Conservation (phyloP, 306 rosid genomes). For the Betula pendula region DNA sequence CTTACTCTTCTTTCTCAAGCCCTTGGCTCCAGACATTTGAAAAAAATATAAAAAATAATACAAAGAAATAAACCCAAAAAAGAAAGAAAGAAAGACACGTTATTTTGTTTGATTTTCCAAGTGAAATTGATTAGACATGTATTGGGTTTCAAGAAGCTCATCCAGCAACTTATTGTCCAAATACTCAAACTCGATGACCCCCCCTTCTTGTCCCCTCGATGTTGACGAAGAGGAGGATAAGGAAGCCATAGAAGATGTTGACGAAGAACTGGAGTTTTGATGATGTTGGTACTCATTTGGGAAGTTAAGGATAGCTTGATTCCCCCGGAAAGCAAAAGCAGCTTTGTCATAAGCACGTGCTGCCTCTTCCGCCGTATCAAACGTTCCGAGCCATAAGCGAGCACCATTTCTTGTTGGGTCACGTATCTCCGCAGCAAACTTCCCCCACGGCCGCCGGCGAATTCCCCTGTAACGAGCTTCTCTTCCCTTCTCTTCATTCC, state of each 20-base stretch:
- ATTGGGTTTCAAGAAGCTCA: conserved; percentile 51
- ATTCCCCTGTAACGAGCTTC: conserved; percentile 70
- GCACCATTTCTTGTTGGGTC: conserved; percentile 85
- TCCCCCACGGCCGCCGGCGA: conserved; percentile 88
- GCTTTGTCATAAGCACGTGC: conserved; percentile 31
- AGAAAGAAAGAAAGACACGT: too few relatives aligned
- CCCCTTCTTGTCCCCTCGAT: neutral
- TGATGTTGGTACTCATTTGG: conserved; percentile 34
- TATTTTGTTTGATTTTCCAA: too few relatives aligned
- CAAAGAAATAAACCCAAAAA: too few relatives aligned
- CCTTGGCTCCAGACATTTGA: too few relatives aligned
- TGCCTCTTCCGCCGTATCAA: conserved; percentile 50
- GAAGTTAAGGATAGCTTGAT: conserved; percentile 79
- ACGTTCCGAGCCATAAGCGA: conserved; percentile 48
- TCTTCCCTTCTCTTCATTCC: neutral
- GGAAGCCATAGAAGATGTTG: conserved; percentile 22
- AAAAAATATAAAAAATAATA: too few relatives aligned
- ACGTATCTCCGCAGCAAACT: conserved; percentile 91
- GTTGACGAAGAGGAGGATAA: conserved; percentile 1
- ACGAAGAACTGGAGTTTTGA: conserved; percentile 11
- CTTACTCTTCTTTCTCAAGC: too few relatives aligned
- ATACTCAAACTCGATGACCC: conserved; percentile 53
- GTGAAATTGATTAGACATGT: too few relatives aligned
- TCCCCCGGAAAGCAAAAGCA: conserved; percentile 79
- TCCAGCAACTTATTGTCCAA: too few relatives aligned